Evolutionary conservation across 2,329 filamentous ascomycete species (phyloP), one percentile per base, ranked within the genome.

Genomic region (Scytalidium sp.): DNA sequence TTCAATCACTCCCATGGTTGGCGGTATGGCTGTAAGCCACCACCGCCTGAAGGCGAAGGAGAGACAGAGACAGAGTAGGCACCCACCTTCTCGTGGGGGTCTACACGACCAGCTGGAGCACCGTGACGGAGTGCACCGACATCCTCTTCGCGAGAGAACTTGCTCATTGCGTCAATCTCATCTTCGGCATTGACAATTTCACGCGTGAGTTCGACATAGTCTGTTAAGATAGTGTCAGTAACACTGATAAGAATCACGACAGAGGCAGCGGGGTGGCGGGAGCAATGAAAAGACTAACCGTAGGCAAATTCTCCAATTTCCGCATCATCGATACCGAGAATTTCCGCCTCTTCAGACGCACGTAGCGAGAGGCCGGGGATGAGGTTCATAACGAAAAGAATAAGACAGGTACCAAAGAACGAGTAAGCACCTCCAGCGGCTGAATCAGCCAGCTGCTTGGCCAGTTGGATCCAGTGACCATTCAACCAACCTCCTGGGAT

Each of bases 231-330:
- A 15, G 32, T n/a, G 32, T 36, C 13, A 36, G 32, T 15, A 5
- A 36, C 17, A 15, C 17, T 4, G 32, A 36, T 36, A 36, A 9
- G 8, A n/a, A 9, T 36, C 15, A n/a, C 13, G 15, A 36, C 5
- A n/a, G 5, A 36, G 41, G 5, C 89, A n/a, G n/a, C n/a, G n/a
- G n/a, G n/a, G n/a, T n/a, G n/a, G n/a, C n/a, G n/a, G n/a, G n/a
- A n/a, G n/a, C n/a, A n/a, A n/a, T n/a, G n/a, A n/a, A n/a, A 36
- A 61, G 5, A 36, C 32, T 95, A 96, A 69, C 96, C 91, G 67
- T 96, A 96, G n/a, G 90, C 91, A 66, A 94, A 96, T 73, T 96
- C 91, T 66, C 91, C 91, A 63, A 96, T 89, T 70, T 96, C 90
- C 20, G 88, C 85, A 61, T 96, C 91, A 62, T 96, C 90, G 52